Percentiles rank a stretch among this genome's conserved stretches.
These are phyloP conservation scores for Penicillium sp. DNA, from an alignment of 2,329 filamentous ascomycete species.

Conservation along the genomic window DNA sequence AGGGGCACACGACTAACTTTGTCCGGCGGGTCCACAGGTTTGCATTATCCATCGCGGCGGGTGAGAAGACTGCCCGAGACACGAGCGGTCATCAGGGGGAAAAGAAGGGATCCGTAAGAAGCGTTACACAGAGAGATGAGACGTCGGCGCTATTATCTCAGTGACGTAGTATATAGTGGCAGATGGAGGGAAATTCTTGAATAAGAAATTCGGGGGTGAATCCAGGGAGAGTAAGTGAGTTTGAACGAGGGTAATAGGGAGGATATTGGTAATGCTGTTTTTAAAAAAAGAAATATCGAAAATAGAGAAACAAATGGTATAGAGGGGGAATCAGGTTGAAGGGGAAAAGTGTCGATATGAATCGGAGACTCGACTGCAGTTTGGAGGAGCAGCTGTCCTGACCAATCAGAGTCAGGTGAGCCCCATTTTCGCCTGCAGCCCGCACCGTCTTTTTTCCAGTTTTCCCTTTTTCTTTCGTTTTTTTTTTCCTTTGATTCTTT, in stretches of 20 bases:
- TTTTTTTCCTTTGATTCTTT: conserved; percentile 9
- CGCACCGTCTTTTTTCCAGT: conserved; percentile 35
- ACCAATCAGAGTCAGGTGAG: conserved; percentile 28
- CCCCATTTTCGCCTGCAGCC: conserved; percentile 20
- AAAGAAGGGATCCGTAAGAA: conserved; percentile 13
- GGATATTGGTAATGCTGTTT: background rate
- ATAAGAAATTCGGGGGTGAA: background rate
- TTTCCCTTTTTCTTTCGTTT: conserved; percentile 15
- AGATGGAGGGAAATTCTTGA: background rate
- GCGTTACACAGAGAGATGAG: conserved; percentile 12
- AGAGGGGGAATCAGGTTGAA: conserved; percentile 4
- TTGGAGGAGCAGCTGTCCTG: conserved; percentile 14
- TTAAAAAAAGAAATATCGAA: conserved; percentile 9
- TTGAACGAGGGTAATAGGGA: background rate
- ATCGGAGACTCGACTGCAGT: conserved; percentile 27
- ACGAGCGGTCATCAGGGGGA: conserved; percentile 39
- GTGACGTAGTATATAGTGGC: conserved; percentile 8
- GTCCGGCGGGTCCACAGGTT: conserved; percentile 51
- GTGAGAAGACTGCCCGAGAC: conserved; percentile 36
- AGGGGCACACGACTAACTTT: conserved; percentile 39
- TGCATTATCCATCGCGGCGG: conserved; percentile 49
- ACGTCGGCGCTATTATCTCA: conserved; percentile 5
- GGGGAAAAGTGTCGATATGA: conserved; percentile 26
- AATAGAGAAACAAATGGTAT: conserved; percentile 7
- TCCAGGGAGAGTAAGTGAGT: conserved; percentile 2